Conservation (phyloP, 345 rosid genomes). For the Aethionema arabicum region DNA sequence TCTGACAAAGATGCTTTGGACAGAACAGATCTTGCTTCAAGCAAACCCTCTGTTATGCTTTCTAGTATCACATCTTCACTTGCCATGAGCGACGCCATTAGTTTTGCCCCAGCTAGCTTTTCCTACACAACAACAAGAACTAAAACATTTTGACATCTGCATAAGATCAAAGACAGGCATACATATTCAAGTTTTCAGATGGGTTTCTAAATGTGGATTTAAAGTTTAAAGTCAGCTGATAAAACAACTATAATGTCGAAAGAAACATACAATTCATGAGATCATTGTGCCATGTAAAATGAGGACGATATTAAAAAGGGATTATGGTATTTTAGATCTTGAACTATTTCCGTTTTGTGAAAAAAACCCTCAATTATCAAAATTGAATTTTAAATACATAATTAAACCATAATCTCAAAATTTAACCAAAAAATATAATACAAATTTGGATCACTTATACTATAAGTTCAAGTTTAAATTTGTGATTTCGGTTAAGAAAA, state of each 20-base stretch:
- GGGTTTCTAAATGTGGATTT: background rate
- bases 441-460: too few relatives aligned
- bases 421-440: too few relatives aligned
- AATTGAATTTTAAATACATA: too few relatives aligned
- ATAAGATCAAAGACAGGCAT: conserved; percentile 6
- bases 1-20: conserved; percentile 51
- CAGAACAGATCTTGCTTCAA: conserved; percentile 69
- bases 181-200: conserved; percentile 7
- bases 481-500: too few relatives aligned
- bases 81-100: conserved; percentile 79
- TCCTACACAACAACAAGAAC: conserved; percentile 48
- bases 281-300: too few relatives aligned
- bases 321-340: too few relatives aligned
- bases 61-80: conserved; percentile 68
- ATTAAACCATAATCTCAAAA: too few relatives aligned
- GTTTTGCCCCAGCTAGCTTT: conserved; percentile 78
- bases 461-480: too few relatives aligned
- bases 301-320: too few relatives aligned
- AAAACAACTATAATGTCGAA: background rate
- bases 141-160: background rate
- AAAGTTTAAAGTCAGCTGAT: background rate
- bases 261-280: background rate
- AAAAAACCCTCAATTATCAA: too few relatives aligned
- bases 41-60: conserved; percentile 63
- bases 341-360: too few relatives aligned